Evolutionary conservation across 2,329 filamentous ascomycete species (phyloP).

Genomic region (Gaeumannomyces tritici): DNA sequence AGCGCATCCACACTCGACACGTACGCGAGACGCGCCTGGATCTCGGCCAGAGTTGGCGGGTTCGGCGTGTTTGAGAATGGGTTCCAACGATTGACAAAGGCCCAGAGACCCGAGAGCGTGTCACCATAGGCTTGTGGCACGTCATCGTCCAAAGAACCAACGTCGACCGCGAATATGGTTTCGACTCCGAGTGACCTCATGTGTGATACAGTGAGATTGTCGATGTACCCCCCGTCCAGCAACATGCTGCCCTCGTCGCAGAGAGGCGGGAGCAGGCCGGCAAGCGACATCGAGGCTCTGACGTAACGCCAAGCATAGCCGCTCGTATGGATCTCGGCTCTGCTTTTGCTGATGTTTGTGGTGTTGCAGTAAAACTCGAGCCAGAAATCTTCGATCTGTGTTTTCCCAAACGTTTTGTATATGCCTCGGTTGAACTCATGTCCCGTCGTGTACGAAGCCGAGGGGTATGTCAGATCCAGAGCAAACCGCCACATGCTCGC

Average conservation of each 20-base stretch:
- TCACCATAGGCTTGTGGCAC: constrained; percentile 90
- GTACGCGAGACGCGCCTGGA: constrained; percentile 89
- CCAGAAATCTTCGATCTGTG: constrained; percentile 98
- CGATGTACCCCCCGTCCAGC: constrained; percentile 90
- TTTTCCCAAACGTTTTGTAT: constrained; percentile 95
- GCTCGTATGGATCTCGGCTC: constrained; percentile 86
- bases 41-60: constrained; percentile 88
- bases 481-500: constrained; percentile 98
- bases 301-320: constrained; percentile 98
- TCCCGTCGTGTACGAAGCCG: constrained; percentile 92
- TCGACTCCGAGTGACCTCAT: constrained; percentile 94
- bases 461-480: constrained; percentile 89
- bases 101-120: constrained; percentile 90
- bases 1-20: constrained; percentile 91
- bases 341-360: constrained; percentile 93
- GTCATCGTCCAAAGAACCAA: constrained; percentile 85
- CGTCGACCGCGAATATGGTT: constrained; percentile 91
- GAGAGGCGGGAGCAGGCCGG: constrained; percentile 81
- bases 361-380: constrained; percentile 99
- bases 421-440: constrained; percentile 99
- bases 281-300: constrained; percentile 91
- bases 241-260: constrained; percentile 97
- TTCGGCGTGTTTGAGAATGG: constrained; percentile 84
- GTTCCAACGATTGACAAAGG: constrained; percentile 92
- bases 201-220: constrained; percentile 92